Conservation (phyloP, 1,284 basidiomycete genomes). For the Fistulinella cinereoalba region DNA sequence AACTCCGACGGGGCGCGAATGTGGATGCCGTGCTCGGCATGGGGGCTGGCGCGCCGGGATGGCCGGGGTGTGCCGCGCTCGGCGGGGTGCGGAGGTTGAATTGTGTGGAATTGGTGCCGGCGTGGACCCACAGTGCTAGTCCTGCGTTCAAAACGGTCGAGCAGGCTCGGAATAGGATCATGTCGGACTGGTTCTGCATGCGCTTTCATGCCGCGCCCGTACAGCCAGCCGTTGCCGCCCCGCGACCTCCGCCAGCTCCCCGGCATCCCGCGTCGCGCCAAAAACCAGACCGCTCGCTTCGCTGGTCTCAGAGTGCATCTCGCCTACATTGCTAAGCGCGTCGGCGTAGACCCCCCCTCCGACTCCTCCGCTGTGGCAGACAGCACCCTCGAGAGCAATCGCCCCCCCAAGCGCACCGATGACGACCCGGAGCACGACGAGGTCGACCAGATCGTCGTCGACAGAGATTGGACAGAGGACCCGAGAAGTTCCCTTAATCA, state of each 20-base stretch:
- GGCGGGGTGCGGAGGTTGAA: constrained; percentile 15
- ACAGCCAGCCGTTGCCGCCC: constrained; percentile 2
- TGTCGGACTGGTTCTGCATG: too few species aligned
- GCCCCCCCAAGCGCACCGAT: constrained; percentile 21
- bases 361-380: constrained; percentile 40
- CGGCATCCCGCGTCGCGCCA: constrained; percentile 14
- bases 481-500: constrained; percentile 48
- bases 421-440: constrained; percentile 35
- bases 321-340: constrained; percentile 42
- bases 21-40: constrained; percentile 14
- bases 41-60: background rate
- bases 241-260: constrained; percentile 21
- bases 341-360: constrained; percentile 43
- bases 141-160: too few species aligned
- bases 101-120: constrained; percentile 11
- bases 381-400: constrained; percentile 43
- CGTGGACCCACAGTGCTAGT: constrained; percentile 13
- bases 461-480: constrained; percentile 62
- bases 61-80: background rate
- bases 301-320: constrained; percentile 40
- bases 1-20: constrained; percentile 38
- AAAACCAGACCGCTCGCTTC: constrained; percentile 37
- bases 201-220: too few species aligned
- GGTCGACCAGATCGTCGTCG: constrained; percentile 71
- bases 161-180: too few species aligned